A percentile compares a stretch with the other conserved stretches of the same genome.
Evolutionary conservation across 2,329 filamentous ascomycete genomes (phyloP).

Genomic region (Sclerotinia nivalis): DNA sequence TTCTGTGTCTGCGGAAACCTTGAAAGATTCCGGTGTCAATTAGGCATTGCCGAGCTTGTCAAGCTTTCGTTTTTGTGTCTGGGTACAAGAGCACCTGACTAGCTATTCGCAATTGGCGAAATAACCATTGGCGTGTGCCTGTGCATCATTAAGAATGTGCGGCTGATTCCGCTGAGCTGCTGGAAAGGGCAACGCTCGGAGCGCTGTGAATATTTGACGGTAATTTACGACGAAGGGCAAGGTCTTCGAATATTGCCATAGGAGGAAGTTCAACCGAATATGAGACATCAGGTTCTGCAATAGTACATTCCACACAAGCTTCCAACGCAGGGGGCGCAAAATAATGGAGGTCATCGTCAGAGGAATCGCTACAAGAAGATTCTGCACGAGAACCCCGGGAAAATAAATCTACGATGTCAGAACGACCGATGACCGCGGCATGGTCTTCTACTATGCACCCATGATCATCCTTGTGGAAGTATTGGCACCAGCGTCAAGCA

Average conservation of each 20-base stretch:
- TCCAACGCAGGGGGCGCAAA: too few species aligned
- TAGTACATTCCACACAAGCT: not conserved
- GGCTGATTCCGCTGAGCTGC: too few species aligned
- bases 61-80: not conserved
- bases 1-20: not conserved
- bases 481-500: not conserved
- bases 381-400: fast-evolving
- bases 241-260: not conserved
- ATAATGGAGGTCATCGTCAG: not conserved
- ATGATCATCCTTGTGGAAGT: not conserved
- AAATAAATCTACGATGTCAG: not conserved
- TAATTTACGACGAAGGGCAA: not conserved
- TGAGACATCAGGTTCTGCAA: not conserved
- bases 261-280: not conserved
- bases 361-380: not conserved
- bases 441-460: not conserved
- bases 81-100: not conserved
- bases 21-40: too few species aligned
- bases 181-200: too few species aligned
- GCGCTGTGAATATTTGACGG: not conserved
- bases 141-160: not conserved
- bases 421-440: not conserved
- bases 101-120: not conserved
- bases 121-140: not conserved
- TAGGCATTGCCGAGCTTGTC: too few species aligned